Evolutionary conservation across 31 red algal genomes (phyloP), one percentile per base, ranked within the genome.

Genomic region (Endocladia muricata): DNA sequence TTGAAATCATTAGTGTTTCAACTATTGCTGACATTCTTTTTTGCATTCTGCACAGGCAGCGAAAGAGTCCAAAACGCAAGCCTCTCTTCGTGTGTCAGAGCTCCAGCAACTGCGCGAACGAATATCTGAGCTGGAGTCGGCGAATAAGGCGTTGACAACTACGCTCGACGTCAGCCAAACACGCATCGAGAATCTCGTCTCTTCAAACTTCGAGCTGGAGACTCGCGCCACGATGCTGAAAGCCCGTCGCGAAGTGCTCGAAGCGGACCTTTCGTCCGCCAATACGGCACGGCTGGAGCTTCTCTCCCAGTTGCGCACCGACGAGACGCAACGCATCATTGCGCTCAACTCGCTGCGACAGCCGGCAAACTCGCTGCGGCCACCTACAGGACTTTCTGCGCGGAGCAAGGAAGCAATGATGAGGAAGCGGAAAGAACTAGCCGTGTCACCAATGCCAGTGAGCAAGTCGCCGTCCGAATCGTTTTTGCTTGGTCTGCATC

Each of bases 331-430:
- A 21, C 82, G 82, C 1, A 26, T 77, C 4, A 39, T 61, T 3
- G 82, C 82, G 15, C 42, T 85, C 11, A 56, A 76, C 61, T 9
- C 48, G 4, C 52, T 85, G 41, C 82, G 82, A 4, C 37, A 63
- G 25, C 80, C 80, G 21, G 51, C 25, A 2, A 22, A n/a, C 73
- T 3, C 19, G n/a, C 30, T 21, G 37, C 51, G 15, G 32, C 29
- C 29, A 19, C 0, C 26, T 2, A 15, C 32, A 22, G 32, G 19
- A 26, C 4, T 59, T 76, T n/a, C 44, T 7, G 39, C 28, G 5
- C 34, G 23, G 23, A 32, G 61, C 26, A 33, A 4, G 13, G 72
- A 76, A 36, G n/a, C 47, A 22, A n/a, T n/a, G n/a, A n/a, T n/a
- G n/a, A n/a, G n/a, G n/a, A n/a, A n/a, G n/a, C n/a, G n/a, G n/a